A percentile compares a stretch with the other conserved stretches of the same genome.
phyloP scores from a whole-genome alignment of 139 green algal species.

The Chlorella sp. region DNA sequence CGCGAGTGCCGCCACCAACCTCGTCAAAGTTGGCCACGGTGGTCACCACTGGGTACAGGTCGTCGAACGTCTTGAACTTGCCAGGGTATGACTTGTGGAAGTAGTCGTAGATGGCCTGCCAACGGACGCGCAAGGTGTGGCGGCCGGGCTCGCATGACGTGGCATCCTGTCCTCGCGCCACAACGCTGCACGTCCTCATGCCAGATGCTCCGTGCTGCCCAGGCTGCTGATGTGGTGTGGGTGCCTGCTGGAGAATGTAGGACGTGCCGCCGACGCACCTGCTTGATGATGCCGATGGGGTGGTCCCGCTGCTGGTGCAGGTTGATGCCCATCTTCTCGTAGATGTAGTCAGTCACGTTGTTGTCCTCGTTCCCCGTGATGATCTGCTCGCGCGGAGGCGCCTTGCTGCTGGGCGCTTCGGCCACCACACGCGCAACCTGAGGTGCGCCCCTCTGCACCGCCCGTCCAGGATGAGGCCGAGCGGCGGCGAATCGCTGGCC shows the following conservation, averaged over 20 bases:
- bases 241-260: too few species aligned
- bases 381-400: conserved; percentile 48
- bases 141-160: too few species aligned
- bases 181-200: too few species aligned
- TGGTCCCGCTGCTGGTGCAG: conserved; percentile 82
- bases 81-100: conserved; percentile 64
- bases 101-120: conserved; percentile 89
- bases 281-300: conserved; percentile 94
- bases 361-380: conserved; percentile 80
- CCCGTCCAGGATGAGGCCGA: too few species aligned
- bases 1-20: conserved; percentile 11
- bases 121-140: too few species aligned
- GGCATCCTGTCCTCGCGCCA: too few species aligned
- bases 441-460: too few species aligned
- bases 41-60: conserved; percentile 85
- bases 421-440: not conserved
- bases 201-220: too few species aligned
- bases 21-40: conserved; percentile 45
- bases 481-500: too few species aligned
- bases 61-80: conserved; percentile 85
- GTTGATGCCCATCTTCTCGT: conserved; percentile 87
- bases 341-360: conserved; percentile 97
- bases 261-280: too few species aligned
- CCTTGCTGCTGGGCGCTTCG: not conserved
- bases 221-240: too few species aligned